Conservation (phyloP, 768 basidiomycete genomes). For the Aureoboletus auriporus region DNA sequence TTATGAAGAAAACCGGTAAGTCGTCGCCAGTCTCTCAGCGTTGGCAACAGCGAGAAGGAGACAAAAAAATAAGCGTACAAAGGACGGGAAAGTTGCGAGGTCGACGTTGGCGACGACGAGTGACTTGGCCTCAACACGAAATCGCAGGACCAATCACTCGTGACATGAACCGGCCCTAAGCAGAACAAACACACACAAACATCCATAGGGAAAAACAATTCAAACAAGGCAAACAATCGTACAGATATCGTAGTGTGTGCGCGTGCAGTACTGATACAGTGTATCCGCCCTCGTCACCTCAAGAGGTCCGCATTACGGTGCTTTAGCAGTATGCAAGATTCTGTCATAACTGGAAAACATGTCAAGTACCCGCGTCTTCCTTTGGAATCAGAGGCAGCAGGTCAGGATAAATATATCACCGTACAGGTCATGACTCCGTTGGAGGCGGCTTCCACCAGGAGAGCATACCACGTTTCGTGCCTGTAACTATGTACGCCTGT, state of each 20-base stretch:
- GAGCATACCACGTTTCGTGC: slow-evolving; percentile 51
- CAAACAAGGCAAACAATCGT: slow-evolving; percentile 2
- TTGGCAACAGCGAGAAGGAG: not conserved
- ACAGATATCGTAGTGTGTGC: slow-evolving; percentile 24
- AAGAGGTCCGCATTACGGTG: slow-evolving; percentile 25
- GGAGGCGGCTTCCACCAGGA: slow-evolving; percentile 51
- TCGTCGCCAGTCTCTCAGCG: slow-evolving; percentile 1
- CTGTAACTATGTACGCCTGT: slow-evolving; percentile 45
- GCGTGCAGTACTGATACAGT: slow-evolving; percentile 34
- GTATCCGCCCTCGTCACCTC: slow-evolving; percentile 12
- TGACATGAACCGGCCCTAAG: slow-evolving; percentile 33
- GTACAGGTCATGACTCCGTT: slow-evolving; percentile 26
- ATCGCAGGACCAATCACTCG: slow-evolving; percentile 20
- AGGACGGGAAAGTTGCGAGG: slow-evolving; percentile 13
- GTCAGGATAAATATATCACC: slow-evolving; percentile 3
- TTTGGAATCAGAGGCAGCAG: not conserved
- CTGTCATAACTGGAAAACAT: slow-evolving; percentile 13
- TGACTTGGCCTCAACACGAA: slow-evolving; percentile 26
- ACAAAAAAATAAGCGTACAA: slow-evolving; percentile 15
- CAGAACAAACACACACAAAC: slow-evolving; percentile 29
- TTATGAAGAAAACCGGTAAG: slow-evolving; percentile 21
- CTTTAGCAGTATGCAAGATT: slow-evolving; percentile 31
- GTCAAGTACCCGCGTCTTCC: slow-evolving; percentile 3
- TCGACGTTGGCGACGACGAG: slow-evolving; percentile 31
- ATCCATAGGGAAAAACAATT: not conserved